Percentiles rank a stretch among this genome's conserved stretches.
Conservation (phyloP, 345 rosid species). For the Sonneratia alba region DNA sequence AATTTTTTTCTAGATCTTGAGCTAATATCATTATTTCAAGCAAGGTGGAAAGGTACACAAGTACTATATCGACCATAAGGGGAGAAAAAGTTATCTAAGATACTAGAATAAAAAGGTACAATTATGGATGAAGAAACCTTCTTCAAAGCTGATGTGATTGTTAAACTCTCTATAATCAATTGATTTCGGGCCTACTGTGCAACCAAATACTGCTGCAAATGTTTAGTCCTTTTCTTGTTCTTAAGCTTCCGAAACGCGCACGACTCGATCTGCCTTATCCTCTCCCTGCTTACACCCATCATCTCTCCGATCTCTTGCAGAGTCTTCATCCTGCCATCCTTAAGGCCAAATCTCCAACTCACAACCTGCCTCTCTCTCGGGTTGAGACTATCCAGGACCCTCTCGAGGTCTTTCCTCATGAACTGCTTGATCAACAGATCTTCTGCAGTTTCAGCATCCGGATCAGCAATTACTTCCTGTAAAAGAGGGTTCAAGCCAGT, state of each 20-base stretch:
- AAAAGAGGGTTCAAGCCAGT: background rate
- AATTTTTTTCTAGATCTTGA: too few species aligned
- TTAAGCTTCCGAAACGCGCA: slow-evolving; percentile 74
- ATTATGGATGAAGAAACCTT: background rate
- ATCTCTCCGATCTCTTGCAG: slow-evolving; percentile 89
- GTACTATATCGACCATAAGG: too few species aligned
- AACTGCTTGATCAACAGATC: slow-evolving; percentile 56
- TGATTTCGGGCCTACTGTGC: background rate
- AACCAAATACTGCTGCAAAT: slow-evolving; percentile 57
- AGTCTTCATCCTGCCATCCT: slow-evolving; percentile 80
- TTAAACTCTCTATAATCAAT: background rate
- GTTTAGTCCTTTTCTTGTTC: slow-evolving; percentile 66
- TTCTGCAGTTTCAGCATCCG: slow-evolving; percentile 69
- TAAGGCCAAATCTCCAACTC: slow-evolving; percentile 84
- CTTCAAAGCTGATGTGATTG: background rate
- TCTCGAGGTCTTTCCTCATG: slow-evolving; percentile 74
- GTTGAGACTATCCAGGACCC: slow-evolving; percentile 60
- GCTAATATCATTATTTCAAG: too few species aligned
- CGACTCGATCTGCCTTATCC: slow-evolving; percentile 79
- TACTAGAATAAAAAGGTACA: background rate
- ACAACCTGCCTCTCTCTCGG: slow-evolving; percentile 73
- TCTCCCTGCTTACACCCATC: slow-evolving; percentile 83
- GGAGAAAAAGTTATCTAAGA: too few species aligned
- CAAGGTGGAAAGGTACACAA: too few species aligned
- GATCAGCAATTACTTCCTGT: slow-evolving; percentile 82